These are phyloP conservation scores for Pythium chondricola DNA, from an alignment of 352 stramenopile species.

Conservation along the genomic window DNA sequence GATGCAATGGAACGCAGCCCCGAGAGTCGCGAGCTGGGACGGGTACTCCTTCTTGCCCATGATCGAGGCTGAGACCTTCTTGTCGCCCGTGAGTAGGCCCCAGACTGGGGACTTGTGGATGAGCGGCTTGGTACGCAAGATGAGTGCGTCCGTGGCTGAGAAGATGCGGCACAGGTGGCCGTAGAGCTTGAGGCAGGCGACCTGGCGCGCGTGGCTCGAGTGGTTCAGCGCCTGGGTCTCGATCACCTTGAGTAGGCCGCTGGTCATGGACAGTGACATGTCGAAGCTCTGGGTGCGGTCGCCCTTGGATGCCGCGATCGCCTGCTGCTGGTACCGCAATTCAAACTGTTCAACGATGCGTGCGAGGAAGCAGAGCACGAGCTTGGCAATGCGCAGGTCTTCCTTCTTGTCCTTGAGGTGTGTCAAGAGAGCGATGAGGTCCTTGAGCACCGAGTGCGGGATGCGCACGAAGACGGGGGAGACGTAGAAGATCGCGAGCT, in stretches of 20 bases:
- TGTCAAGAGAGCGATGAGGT: constrained; percentile 53
- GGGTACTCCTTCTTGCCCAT: constrained; percentile 47
- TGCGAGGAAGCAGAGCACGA: constrained; percentile 55
- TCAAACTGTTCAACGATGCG: constrained; percentile 64
- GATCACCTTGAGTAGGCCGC: constrained; percentile 36
- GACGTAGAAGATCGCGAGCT: constrained; percentile 73
- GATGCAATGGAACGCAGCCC: constrained; percentile 46
- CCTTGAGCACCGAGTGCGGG: constrained; percentile 61
- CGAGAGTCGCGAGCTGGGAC: constrained; percentile 41
- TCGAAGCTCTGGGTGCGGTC: constrained; percentile 43
- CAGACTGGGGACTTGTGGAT: constrained; percentile 52
- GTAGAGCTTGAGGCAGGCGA: constrained; percentile 52
- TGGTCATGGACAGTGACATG: constrained; percentile 33
- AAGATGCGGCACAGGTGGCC: constrained; percentile 49
- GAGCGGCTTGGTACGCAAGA: constrained; percentile 29
- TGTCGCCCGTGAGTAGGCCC: constrained; percentile 31
- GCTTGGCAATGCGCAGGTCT: constrained; percentile 53
- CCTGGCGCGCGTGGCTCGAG: constrained; percentile 38
- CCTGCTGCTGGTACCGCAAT: constrained; percentile 26
- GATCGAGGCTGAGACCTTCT: constrained; percentile 36
- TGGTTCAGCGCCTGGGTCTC: constrained; percentile 47
- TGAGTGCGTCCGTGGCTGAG: constrained; percentile 35
- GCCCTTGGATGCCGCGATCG: neutral
- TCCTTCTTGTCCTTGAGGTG: constrained; percentile 82
- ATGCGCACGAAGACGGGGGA: constrained; percentile 34